Base-by-base conservation (phyloP, 257 asterid genomes). In the Sherardia arvensis region DNA sequence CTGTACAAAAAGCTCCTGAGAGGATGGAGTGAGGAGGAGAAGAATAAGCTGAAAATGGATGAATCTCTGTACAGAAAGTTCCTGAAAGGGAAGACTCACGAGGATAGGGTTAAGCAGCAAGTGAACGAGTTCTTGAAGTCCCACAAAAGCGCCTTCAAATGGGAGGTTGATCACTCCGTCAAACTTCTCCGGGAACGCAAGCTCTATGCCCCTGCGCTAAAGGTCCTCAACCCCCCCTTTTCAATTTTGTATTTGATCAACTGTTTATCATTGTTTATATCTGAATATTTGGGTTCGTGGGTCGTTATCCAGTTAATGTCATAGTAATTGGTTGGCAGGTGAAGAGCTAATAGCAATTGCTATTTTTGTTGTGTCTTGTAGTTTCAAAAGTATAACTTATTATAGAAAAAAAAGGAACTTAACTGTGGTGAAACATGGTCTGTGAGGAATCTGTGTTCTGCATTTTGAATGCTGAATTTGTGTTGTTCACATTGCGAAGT, bases 81-180 rank as follows among this genome's bases (percentile, higher is more conserved):
- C 57, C 71, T 89, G 51, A 85, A 83, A 69, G 80, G 80, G 25
- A 49, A 49, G 27, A 81, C 96, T 5, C 83, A 84, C 62, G 96
- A 87, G 66, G 73, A 68, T 29, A 64, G 18, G 2, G 94, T 87
- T 0, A 78, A 85, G 66, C 73, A 53, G 72, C 79, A 87, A 64
- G 67, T 87, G 73, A 93, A 90, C 70, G 76, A 76, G n/a, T 93
- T 90, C 69, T 63, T 85, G 66, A 78, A 83, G 66, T 81, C 91
- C 9, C 83, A 63, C 36, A 90, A 93, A 71, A 81, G 83, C 47
- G 96, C 89, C 30, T 93, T 69, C 59, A 93, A 93, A 82, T 93
- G 97, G 99, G 99, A 93, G 74, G 94, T 85, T 12, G 96, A 85
- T 8, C 84, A 81, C 70, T 70, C 95, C 26, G 76, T 93, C 72